Percentiles rank a stretch among this genome's conserved stretches.
These are phyloP conservation scores for Backusella parvicylindrica DNA, from an alignment of 192 early-diverging fungal species.

Conservation along the genomic window DNA sequence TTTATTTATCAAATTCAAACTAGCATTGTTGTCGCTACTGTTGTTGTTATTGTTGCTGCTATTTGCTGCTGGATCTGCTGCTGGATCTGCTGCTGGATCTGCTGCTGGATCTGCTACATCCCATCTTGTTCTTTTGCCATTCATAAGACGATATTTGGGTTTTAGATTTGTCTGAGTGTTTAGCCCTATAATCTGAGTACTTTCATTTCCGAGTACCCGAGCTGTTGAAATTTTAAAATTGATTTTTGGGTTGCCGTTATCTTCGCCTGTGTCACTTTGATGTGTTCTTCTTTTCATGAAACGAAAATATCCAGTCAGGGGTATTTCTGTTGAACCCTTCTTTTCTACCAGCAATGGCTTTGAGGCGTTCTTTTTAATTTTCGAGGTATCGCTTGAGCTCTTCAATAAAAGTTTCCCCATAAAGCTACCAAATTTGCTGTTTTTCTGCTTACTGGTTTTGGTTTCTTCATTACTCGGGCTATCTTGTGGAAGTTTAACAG, in stretches of 20 bases:
- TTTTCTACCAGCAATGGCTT: background rate
- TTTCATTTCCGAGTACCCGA: background rate
- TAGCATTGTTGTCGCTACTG: background rate
- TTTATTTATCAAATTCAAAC: background rate
- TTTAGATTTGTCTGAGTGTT: background rate
- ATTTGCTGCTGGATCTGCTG: background rate
- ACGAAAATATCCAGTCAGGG: background rate
- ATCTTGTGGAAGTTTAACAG: background rate
- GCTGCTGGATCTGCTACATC: background rate
- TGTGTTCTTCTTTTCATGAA: conserved; percentile 7
- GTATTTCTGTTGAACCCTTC: background rate
- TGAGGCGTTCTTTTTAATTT: background rate
- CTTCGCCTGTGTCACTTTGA: background rate
- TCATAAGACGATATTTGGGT: background rate
- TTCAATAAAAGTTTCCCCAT: conserved; percentile 16
- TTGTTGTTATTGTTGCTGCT: too few relatives aligned
- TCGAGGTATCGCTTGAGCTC: background rate
- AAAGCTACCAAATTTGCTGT: conserved; percentile 9
- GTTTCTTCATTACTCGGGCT: background rate
- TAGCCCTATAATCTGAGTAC: background rate
- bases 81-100: background rate
- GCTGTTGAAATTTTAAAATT: background rate
- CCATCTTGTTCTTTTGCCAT: conserved; percentile 21
- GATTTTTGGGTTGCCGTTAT: background rate
- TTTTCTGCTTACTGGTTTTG: background rate